Evolutionary conservation across 1,284 basidiomycete species (phyloP), one percentile per base, ranked within the genome.

Genomic region (Takashimella tepidaria): DNA sequence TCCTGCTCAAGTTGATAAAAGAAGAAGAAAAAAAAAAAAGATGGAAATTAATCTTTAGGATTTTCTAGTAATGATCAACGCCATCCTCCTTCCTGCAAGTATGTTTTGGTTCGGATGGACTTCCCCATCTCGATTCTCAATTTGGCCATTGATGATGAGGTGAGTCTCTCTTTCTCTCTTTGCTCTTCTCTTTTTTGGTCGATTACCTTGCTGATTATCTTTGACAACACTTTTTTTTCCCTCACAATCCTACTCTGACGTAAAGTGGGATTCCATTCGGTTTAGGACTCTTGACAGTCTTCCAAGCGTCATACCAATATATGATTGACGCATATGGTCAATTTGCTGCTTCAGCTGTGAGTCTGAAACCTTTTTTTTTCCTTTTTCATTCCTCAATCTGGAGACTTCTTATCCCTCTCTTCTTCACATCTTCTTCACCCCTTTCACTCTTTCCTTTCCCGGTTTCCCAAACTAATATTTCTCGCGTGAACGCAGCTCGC

Each of bases 31-130:
- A n/a, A n/a, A 8, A 13, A 10, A 22, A 4, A 22, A 23, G 10
- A 22, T 19, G 12, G 31, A 37, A 37, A 8, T 37, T 37, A 37
- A 37, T n/a, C n/a, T n/a, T n/a, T n/a, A n/a, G n/a, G n/a, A n/a
- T n/a, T n/a, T n/a, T n/a, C n/a, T n/a, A 66, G 64, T 66, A 13
- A 58, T 66, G 58, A 44, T 49, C 13, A 50, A 50, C 25, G 48
- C 50, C 10, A 49, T 56, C 25, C 47, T 62, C 37, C 56, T 66
- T 31, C 64, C 64, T 5, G 55, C 51, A 1, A 57, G 62, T 8
- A 44, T 66, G 27, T 66, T 64, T 49, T 64, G 64, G 64, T 59
- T 64, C 46, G 64, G 62, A 3, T 66, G 64, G 62, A 64, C 64
- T 2, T 66, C 64, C 5, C 51, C 51, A 3, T 26, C 56, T 1